phyloP scores from a whole-genome alignment of 768 basidiomycete genomes.

The Scleroderma citrinum region DNA sequence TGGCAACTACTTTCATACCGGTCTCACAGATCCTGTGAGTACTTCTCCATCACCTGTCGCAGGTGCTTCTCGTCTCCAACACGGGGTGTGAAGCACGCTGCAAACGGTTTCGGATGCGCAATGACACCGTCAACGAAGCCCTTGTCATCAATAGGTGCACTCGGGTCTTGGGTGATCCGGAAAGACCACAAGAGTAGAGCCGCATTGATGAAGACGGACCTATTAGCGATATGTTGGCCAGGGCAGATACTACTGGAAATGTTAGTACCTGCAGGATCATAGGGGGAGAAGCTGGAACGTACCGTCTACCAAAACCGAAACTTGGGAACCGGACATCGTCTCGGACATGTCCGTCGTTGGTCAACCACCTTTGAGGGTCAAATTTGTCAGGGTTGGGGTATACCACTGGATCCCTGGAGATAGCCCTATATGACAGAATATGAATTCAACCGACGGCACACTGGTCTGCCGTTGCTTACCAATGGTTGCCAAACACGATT shows the following conservation, averaged over 20 bases:
- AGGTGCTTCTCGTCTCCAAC: conserved; percentile 17
- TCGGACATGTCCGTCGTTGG: conserved; percentile 32
- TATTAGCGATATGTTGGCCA: conserved; percentile 53
- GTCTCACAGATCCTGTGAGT: conserved; percentile 12
- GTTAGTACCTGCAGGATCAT: background rate
- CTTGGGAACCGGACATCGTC: conserved; percentile 48
- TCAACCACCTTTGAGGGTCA: conserved; percentile 53
- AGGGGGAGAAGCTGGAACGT: background rate
- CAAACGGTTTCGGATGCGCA: conserved; percentile 58
- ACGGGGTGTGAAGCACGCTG: conserved; percentile 50
- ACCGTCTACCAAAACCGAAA: conserved; percentile 52
- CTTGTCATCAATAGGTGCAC: conserved; percentile 50
- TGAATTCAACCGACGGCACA: background rate
- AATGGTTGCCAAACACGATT: conserved; percentile 32
- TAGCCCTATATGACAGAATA: conserved; percentile 32
- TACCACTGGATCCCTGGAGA: conserved; percentile 50
- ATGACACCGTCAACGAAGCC: conserved; percentile 63
- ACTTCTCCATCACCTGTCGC: conserved; percentile 22
- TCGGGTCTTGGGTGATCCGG: conserved; percentile 44
- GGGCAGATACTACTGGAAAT: conserved; percentile 51
- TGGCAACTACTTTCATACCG: no score
- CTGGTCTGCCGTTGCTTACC: conserved; percentile 13
- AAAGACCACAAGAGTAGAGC: conserved; percentile 65
- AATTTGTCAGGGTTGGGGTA: conserved; percentile 58
- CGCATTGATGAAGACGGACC: conserved; percentile 62